Evolutionary conservation across 768 basidiomycete genomes (phyloP).

Genomic region (Suillus discolor): DNA sequence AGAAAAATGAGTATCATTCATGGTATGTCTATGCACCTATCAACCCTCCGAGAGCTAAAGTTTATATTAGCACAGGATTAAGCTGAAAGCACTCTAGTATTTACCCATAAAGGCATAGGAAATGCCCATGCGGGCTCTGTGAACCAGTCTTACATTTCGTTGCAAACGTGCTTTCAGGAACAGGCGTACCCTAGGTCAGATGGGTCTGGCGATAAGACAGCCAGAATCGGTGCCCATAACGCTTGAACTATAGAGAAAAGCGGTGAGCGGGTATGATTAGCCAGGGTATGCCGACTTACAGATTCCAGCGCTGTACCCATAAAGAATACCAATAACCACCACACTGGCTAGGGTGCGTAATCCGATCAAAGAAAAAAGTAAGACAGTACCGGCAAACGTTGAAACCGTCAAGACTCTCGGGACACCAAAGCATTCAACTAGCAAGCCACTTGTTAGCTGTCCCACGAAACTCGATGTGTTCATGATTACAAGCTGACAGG

Average conservation of each 20-base stretch:
- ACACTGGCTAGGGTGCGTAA: slow-evolving; percentile 41
- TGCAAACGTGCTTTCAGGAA: background rate
- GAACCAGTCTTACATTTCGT: background rate
- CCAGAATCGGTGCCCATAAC: slow-evolving; percentile 46
- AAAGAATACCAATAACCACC: slow-evolving; percentile 45
- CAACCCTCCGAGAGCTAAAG: slow-evolving; percentile 26
- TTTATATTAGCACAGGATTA: background rate
- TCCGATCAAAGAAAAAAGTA: slow-evolving; percentile 52
- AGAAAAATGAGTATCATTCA: slow-evolving; percentile 17
- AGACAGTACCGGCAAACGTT: slow-evolving; percentile 37
- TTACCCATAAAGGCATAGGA: slow-evolving; percentile 50
- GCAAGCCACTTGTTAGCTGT: slow-evolving; percentile 49
- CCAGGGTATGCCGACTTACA: slow-evolving; percentile 27
- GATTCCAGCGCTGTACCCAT: slow-evolving; percentile 56
- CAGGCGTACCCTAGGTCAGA: slow-evolving; percentile 52
- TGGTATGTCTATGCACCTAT: slow-evolving; percentile 13
- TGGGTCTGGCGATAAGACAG: slow-evolving; percentile 45
- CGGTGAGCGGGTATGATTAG: slow-evolving; percentile 1
- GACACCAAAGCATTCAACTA: slow-evolving; percentile 46
- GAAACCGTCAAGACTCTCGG: slow-evolving; percentile 40
- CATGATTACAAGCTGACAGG: slow-evolving; percentile 51
- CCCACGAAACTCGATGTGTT: slow-evolving; percentile 58
- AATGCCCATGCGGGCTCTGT: slow-evolving; percentile 48
- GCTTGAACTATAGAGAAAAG: slow-evolving; percentile 35
- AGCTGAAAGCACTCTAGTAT: slow-evolving; percentile 12